Evolutionary conservation across 1,284 basidiomycete genomes (phyloP).

Genomic region (Rhizoctonia solani): DNA sequence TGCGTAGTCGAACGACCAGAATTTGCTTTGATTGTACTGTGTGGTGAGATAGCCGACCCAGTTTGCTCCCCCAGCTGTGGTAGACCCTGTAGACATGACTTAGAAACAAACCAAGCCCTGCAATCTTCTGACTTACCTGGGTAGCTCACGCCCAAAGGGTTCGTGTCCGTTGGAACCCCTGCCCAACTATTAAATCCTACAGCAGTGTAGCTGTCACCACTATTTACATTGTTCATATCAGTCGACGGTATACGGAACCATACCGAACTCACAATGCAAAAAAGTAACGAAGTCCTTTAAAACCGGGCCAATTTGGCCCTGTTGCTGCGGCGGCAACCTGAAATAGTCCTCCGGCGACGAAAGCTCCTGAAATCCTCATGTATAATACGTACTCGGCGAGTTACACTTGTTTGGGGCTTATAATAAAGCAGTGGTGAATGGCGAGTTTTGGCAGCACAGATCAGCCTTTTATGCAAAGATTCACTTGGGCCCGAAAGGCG

Average conservation of each 20-base stretch:
- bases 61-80: not conserved
- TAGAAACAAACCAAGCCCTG: not conserved
- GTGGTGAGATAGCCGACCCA: constrained; percentile 7
- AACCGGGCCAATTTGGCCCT: constrained; percentile 3
- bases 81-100: not conserved
- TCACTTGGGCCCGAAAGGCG: not conserved
- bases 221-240: not conserved
- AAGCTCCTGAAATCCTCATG: not conserved
- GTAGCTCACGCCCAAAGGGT: not conserved
- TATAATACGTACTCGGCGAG: too few species aligned
- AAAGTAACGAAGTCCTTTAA: not conserved
- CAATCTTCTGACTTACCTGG: not conserved
- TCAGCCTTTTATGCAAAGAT: not conserved
- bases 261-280: not conserved
- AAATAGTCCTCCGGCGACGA: not conserved
- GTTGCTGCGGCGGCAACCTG: not conserved
- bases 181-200: not conserved
- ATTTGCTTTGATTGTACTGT: constrained; percentile 9
- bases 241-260: not conserved
- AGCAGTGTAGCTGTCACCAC: not conserved
- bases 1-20: not conserved
- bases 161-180: not conserved
- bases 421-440: too few species aligned
- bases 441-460: too few species aligned
- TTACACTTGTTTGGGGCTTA: too few species aligned